Base-by-base conservation (phyloP, 2,329 filamentous ascomycete genomes). In the Diaporthe batatas region DNA sequence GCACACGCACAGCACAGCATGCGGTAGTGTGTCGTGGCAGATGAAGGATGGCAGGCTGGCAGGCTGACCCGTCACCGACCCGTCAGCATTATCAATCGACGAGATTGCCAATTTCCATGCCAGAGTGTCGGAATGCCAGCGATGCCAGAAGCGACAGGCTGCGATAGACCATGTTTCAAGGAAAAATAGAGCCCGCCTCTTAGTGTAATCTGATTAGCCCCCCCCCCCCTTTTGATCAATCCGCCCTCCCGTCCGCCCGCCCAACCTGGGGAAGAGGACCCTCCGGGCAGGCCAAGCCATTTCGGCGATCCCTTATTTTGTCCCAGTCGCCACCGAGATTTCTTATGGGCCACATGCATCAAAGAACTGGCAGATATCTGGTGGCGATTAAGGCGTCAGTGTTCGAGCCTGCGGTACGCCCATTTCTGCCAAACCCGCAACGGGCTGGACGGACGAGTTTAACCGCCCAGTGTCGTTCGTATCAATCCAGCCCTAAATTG, bases 81-180 rank as follows among this genome's bases (percentile, higher is more conserved):
- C 51, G 57, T 49, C 32, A 54, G 55, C 32, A 62, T 62, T 62
- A 29, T 25, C 62, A 57, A 55, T 62, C 68, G 55, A 62, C 32
- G 58, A 70, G 55, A 70, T 70, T 70, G 68, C 55, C 44, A 70
- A 70, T 70, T 53, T 70, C 55, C 47, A 59, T 39, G 57, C 47
- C 42, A 70, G 44, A 62, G 57, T 39, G 18, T 39, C 39, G 39
- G 58, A 47, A 62, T 62, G 62, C 62, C 62, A 51, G 32, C 39
- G 16, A 53, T 67, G 62, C 32, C 44, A 67, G 44, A 14, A 25
- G 47, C 62, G 34, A 32, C 44, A 39, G 62, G 62, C 47, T 53
- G 47, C 62, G 62, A 67, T 67, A 51, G 47, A 23, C 62, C 47
- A 53, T 67, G 62, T 67, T 67, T 67, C 62, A 67, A 53, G 62